These are phyloP conservation scores for Aspergillus bridgeri DNA, from an alignment of 495 filamentous ascomycete genomes.

Conservation along the genomic window DNA sequence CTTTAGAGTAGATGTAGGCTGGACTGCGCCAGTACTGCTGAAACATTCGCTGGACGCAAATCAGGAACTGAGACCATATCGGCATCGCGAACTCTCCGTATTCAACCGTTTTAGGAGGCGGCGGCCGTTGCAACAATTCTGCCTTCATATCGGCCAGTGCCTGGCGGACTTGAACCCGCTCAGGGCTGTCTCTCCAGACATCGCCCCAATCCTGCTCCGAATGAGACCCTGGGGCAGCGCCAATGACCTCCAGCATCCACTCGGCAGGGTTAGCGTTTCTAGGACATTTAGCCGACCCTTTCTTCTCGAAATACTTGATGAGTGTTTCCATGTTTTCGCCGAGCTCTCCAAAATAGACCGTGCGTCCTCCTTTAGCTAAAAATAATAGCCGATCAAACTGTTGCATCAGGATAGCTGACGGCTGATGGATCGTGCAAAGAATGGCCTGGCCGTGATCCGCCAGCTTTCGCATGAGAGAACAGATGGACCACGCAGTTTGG, in stretches of 20 bases:
- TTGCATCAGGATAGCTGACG: constrained; percentile 85
- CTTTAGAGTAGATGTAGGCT: constrained; percentile 77
- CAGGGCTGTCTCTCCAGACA: constrained; percentile 69
- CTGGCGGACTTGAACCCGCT: constrained; percentile 58
- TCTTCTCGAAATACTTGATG: constrained; percentile 72
- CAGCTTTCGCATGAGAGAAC: constrained; percentile 73
- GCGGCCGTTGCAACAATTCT: constrained; percentile 44
- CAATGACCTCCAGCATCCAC: constrained; percentile 91
- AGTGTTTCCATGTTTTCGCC: constrained; percentile 68
- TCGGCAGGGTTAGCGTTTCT: constrained; percentile 77
- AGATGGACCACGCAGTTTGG: constrained; percentile 84
- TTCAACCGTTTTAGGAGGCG: constrained; percentile 27
- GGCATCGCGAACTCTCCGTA: constrained; percentile 52
- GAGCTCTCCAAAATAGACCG: constrained; percentile 83
- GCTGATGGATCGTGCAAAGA: constrained; percentile 92
- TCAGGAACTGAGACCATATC: constrained; percentile 43
- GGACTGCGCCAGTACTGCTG: constrained; percentile 90
- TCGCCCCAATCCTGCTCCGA: constrained; percentile 76
- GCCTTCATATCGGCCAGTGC: constrained; percentile 65
- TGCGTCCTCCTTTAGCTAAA: constrained; percentile 69
- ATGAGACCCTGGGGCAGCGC: constrained; percentile 73
- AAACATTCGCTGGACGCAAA: constrained; percentile 62
- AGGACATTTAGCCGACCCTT: constrained; percentile 68
- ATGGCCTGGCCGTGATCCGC: constrained; percentile 82
- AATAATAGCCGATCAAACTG: constrained; percentile 88